Conservation (phyloP, 164 flowering plant species). For the Cinnamomum chago region DNA sequence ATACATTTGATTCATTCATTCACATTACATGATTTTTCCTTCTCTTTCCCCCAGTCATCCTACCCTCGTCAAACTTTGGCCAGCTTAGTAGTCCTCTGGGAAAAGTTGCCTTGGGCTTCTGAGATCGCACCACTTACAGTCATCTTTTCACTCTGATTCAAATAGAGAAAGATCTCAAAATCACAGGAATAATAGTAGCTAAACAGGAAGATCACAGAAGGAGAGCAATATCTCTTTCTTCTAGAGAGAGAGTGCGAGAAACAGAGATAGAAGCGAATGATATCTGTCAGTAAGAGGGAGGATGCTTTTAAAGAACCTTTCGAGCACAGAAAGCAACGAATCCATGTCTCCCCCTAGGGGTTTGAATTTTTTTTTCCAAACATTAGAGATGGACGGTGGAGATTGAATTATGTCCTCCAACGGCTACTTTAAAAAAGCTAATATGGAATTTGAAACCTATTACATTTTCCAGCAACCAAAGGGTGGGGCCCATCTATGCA, state of each 20-base stretch:
- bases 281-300: not conserved
- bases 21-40: too few relatives aligned
- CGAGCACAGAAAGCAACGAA: not conserved
- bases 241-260: not conserved
- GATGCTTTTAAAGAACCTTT: not conserved
- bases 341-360: not conserved
- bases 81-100: conserved; percentile 22
- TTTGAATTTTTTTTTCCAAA: conserved; percentile 1
- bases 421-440: conserved; percentile 8
- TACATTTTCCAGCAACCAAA: too few relatives aligned
- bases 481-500: too few relatives aligned
- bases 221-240: not conserved
- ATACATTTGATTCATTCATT: too few relatives aligned
- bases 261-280: not conserved
- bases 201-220: not conserved
- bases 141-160: conserved; percentile 6
- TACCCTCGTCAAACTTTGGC: too few relatives aligned
- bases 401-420: conserved; percentile 2
- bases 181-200: not conserved
- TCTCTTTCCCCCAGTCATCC: too few relatives aligned
- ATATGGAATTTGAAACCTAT: too few relatives aligned
- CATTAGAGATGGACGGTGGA: conserved; percentile 4
- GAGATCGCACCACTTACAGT: not conserved
- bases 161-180: not conserved
- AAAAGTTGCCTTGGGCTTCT: conserved; percentile 23